A percentile compares a stretch with the other conserved stretches of the same genome.
Conservation (phyloP, 306 rosid genomes). For the Ormosia emarginata region DNA sequence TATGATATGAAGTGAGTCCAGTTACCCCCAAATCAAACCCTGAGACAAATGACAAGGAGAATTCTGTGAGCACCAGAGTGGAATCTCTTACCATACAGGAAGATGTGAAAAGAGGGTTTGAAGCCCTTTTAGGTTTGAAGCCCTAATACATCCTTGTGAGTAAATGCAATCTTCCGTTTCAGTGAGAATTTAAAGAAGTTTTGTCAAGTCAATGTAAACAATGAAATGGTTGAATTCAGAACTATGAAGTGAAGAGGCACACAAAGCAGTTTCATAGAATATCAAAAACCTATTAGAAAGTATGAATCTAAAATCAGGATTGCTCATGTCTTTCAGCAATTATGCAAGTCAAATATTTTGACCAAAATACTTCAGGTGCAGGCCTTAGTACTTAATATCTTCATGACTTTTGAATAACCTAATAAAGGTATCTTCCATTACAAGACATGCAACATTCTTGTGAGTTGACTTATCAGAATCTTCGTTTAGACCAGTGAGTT, state of each 20-base stretch:
- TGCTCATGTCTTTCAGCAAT: background rate
- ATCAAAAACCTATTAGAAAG: background rate
- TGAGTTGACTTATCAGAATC: background rate
- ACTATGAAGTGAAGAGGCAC: background rate
- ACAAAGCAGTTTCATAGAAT: background rate
- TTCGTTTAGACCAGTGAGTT: background rate
- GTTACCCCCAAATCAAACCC: no score
- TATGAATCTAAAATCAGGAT: background rate
- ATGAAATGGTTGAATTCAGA: background rate
- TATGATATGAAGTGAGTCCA: no score
- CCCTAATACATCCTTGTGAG: background rate
- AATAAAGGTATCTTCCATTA: background rate
- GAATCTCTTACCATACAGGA: no score
- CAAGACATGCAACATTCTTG: background rate
- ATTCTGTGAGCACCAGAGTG: no score
- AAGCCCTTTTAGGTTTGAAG: background rate
- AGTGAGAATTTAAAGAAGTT: background rate
- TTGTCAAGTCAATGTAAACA: background rate
- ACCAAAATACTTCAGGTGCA: background rate
- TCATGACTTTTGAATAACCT: background rate
- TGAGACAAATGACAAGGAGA: no score
- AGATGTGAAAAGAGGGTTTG: no score
- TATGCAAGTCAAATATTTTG: background rate
- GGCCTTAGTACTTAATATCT: background rate
- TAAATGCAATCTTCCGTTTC: background rate